phyloP scores from a whole-genome alignment of 176 grass and related monocot species.

The Eleusine indica region DNA sequence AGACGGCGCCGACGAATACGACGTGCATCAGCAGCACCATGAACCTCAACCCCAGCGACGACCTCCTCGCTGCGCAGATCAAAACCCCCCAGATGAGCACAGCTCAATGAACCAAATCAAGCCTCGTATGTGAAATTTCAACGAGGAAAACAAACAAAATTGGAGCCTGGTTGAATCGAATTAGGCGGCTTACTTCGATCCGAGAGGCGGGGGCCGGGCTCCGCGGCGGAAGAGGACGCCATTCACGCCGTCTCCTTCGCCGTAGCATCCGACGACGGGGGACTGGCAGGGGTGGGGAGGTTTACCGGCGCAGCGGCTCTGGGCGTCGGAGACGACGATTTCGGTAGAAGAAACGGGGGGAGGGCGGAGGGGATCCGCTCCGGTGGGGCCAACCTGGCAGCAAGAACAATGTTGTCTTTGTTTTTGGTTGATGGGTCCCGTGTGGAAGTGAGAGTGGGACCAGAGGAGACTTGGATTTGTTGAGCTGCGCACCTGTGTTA shows the following conservation, averaged over 20 bases:
- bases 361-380: constrained; percentile 33
- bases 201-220: constrained; percentile 46
- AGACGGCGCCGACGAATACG: constrained; percentile 70
- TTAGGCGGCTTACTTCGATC: constrained; percentile 62
- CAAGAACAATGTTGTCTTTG: not conserved
- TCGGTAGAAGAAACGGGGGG: constrained; percentile 38
- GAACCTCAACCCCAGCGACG: constrained; percentile 60
- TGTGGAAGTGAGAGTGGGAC: constrained; percentile 4
- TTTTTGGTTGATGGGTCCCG: not conserved
- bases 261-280: constrained; percentile 45
- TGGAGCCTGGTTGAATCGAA: not conserved
- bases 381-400: constrained; percentile 38
- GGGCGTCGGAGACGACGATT: constrained; percentile 26
- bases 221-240: constrained; percentile 52
- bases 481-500: not conserved
- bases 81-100: not conserved
- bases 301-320: constrained; percentile 28
- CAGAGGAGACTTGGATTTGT: constrained; percentile 1
- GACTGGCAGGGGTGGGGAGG: not conserved
- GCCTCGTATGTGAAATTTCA: not conserved
- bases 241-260: constrained; percentile 37
- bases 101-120: constrained; percentile 20
- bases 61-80: constrained; percentile 67
- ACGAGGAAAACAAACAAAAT: not conserved
- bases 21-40: constrained; percentile 80